Conservation (phyloP, 345 rosid genomes). For the Lepidium didymum region DNA sequence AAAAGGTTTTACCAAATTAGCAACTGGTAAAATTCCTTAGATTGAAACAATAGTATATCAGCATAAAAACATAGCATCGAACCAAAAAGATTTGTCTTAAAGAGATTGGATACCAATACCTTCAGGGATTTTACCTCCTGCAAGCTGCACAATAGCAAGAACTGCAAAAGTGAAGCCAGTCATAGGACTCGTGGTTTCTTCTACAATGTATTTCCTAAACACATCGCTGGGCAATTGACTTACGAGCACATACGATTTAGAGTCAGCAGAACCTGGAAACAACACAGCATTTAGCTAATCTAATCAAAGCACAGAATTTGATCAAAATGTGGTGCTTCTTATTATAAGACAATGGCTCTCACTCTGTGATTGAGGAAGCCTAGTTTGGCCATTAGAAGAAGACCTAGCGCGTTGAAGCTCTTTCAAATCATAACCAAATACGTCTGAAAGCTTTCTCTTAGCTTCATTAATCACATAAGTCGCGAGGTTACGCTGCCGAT, state of each 20-base stretch:
- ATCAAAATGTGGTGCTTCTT: background rate
- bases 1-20: background rate
- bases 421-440: constrained; percentile 69
- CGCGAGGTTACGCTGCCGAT: constrained; percentile 59
- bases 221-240: constrained; percentile 67
- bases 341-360: too few species aligned
- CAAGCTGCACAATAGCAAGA: constrained; percentile 67
- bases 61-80: background rate
- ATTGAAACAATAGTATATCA: background rate
- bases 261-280: constrained; percentile 43
- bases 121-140: constrained; percentile 78
- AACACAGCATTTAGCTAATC: background rate
- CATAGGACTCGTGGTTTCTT: constrained; percentile 43
- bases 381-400: constrained; percentile 42
- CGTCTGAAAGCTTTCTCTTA: constrained; percentile 45
- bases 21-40: background rate
- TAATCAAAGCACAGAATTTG: background rate
- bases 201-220: constrained; percentile 58
- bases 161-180: constrained; percentile 74
- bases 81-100: background rate
- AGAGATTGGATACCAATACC: constrained; percentile 31
- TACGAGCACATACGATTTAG: constrained; percentile 68
- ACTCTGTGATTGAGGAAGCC: constrained; percentile 55
- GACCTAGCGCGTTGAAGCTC: constrained; percentile 74
- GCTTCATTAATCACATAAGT: constrained; percentile 65